These are phyloP conservation scores for Fusarium sp. DNA, from an alignment of 2,329 filamentous ascomycete genomes.

Conservation along the genomic window DNA sequence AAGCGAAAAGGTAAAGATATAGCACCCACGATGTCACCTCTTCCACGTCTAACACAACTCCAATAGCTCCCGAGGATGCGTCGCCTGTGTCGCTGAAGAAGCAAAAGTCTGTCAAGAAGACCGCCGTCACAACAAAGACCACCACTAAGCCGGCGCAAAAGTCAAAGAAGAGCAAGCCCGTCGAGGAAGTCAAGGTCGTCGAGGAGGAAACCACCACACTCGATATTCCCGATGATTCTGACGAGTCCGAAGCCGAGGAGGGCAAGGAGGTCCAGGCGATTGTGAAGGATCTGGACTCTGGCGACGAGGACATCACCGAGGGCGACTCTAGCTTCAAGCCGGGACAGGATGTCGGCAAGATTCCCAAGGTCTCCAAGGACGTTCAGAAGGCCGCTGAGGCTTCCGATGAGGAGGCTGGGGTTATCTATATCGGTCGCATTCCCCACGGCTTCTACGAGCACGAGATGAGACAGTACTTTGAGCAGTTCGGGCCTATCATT, in stretches of 20 bases:
- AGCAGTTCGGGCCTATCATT: constrained; percentile 88
- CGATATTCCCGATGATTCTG: constrained; percentile 51
- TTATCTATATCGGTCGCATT: constrained; percentile 91
- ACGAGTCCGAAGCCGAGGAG: constrained; percentile 57
- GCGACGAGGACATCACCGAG: constrained; percentile 58
- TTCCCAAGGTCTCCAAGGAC: constrained; percentile 63
- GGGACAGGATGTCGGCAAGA: constrained; percentile 65
- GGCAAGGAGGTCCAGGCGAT: constrained; percentile 60
- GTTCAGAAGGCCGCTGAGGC: constrained; percentile 59
- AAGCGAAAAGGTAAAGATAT: constrained; percentile 55
- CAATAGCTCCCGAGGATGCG: constrained; percentile 59
- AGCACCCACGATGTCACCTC: background rate
- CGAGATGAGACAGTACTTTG: constrained; percentile 93
- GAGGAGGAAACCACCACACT: constrained; percentile 50
- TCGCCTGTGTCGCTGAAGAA: constrained; percentile 61
- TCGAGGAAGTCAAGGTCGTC: constrained; percentile 46
- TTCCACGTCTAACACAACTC: constrained; percentile 42
- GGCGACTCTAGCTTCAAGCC: constrained; percentile 57
- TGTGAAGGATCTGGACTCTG: constrained; percentile 60
- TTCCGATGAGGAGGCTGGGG: constrained; percentile 72
- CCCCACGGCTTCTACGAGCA: constrained; percentile 97
- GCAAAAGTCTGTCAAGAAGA: constrained; percentile 57
- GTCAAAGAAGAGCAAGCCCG: constrained; percentile 50
- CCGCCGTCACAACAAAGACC: constrained; percentile 43
- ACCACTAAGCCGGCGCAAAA: constrained; percentile 54